A percentile compares a stretch with the other conserved stretches of the same genome.
phyloP scores from a whole-genome alignment of 2,329 filamentous ascomycete genomes.

The Celoporthe dispersa region DNA sequence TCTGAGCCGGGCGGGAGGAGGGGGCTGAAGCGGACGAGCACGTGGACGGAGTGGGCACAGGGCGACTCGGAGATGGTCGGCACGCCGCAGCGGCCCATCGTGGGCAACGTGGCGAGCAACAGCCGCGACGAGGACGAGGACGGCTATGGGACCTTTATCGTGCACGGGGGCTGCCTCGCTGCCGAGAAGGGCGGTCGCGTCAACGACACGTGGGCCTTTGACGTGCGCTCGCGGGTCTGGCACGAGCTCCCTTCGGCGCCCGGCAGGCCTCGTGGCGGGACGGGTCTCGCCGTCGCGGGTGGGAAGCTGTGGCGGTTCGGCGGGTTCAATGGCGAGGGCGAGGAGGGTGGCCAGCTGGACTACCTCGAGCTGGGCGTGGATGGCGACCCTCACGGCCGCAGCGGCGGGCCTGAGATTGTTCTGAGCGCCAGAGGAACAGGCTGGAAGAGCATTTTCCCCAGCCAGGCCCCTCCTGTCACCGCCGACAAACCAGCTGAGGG shows the following conservation, averaged over 20 bases:
- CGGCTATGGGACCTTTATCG: conserved; percentile 70
- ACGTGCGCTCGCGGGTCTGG: conserved; percentile 68
- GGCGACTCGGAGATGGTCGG: conserved; percentile 58
- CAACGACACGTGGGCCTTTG: conserved; percentile 79
- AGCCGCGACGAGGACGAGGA: conserved; percentile 64
- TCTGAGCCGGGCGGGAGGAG: background rate
- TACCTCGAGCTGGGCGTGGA: conserved; percentile 63
- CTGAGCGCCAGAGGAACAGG: conserved; percentile 53
- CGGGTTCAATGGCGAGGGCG: conserved; percentile 72
- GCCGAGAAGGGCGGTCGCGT: conserved; percentile 53
- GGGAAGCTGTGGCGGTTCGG: conserved; percentile 77
- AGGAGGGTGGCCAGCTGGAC: conserved; percentile 75
- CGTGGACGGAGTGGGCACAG: conserved; percentile 60
- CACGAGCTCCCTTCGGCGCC: conserved; percentile 69
- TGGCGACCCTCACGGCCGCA: conserved; percentile 57
- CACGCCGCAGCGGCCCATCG: conserved; percentile 63
- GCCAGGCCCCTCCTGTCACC: conserved; percentile 37
- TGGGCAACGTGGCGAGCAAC: conserved; percentile 59
- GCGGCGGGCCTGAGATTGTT: conserved; percentile 52
- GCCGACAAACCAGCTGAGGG: conserved; percentile 22
- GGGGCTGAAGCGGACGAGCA: conserved; percentile 24
- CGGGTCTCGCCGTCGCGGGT: conserved; percentile 67
- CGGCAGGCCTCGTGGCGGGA: conserved; percentile 67
- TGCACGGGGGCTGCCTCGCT: conserved; percentile 77
- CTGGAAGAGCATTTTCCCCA: conserved; percentile 59